Evolutionary conservation across 345 rosid genomes (phyloP).

Genomic region (Capsella bursapastoris): DNA sequence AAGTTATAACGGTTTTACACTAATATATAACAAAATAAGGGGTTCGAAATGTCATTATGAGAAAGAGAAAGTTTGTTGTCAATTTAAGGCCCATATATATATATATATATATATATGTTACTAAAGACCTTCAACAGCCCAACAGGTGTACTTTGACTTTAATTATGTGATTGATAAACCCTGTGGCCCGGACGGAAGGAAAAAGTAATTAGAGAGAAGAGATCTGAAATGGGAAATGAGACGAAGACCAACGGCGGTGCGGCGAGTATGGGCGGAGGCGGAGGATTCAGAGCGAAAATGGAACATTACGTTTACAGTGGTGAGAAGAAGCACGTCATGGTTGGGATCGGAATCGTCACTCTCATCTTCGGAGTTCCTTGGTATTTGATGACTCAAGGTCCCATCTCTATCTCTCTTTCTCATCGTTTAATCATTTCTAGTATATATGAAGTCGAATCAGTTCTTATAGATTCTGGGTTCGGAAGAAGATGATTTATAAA

Average conservation of each 20-base stretch:
- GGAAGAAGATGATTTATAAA: not conserved
- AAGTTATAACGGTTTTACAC: not conserved
- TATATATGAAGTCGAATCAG: not conserved
- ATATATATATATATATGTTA: no score
- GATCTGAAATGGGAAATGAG: slow-evolving; percentile 38
- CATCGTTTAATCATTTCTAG: not conserved
- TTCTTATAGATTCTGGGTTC: not conserved
- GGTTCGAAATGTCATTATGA: not conserved
- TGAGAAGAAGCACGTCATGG: slow-evolving; percentile 84
- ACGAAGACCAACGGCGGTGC: slow-evolving; percentile 18
- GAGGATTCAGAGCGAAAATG: slow-evolving; percentile 65
- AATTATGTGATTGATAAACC: slow-evolving; percentile 15
- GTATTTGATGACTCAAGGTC: slow-evolving; percentile 75
- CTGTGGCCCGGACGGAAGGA: not conserved
- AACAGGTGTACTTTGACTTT: not conserved
- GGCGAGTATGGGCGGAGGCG: slow-evolving; percentile 28
- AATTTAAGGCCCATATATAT: not conserved
- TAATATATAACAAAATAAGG: not conserved
- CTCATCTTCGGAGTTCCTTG: slow-evolving; percentile 75
- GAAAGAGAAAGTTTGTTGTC: not conserved
- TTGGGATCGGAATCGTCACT: slow-evolving; percentile 64
- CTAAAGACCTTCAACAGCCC: not conserved
- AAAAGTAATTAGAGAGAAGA: not conserved
- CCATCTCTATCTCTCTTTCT: not conserved
- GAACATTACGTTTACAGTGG: slow-evolving; percentile 80